Percentiles rank a stretch among this genome's conserved stretches.
Evolutionary conservation across 768 basidiomycete species (phyloP).

Genomic region (Cystofilobasidium capitatum): DNA sequence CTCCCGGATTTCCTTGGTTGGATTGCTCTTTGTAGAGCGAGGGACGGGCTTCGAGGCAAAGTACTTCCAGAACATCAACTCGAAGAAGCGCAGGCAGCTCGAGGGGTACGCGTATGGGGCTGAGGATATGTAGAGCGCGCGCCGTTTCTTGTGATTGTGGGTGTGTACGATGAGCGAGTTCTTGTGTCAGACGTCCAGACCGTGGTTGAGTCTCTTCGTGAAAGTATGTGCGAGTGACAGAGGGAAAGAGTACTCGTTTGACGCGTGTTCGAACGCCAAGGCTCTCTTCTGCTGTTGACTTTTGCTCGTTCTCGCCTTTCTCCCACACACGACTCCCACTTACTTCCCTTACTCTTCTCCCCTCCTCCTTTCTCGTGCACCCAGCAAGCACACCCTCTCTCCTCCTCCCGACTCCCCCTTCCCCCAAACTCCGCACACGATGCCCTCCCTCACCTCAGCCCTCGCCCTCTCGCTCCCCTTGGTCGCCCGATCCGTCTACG

Average conservation of each 20-base stretch:
- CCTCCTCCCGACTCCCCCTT: background rate
- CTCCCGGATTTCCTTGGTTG: background rate
- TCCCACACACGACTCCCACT: slow-evolving; percentile 12
- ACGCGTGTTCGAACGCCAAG: no score
- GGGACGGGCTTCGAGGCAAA: slow-evolving; percentile 93
- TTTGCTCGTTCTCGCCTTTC: background rate
- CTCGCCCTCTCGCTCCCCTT: slow-evolving; percentile 5
- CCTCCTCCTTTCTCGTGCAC: slow-evolving; percentile 2
- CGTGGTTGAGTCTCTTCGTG: no score
- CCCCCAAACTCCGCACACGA: background rate
- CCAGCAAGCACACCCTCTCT: slow-evolving; percentile 16
- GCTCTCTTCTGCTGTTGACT: background rate
- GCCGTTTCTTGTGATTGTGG: background rate
- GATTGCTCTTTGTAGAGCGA: slow-evolving; percentile 50
- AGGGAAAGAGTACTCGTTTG: no score
- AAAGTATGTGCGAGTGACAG: no score
- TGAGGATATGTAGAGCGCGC: slow-evolving; percentile 66
- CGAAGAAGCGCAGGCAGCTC: slow-evolving; percentile 55
- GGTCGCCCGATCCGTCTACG: background rate
- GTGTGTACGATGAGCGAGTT: background rate
- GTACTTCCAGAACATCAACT: slow-evolving; percentile 72
- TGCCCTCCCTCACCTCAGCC: slow-evolving; percentile 1
- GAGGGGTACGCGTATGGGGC: slow-evolving; percentile 80
- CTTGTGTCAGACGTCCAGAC: no score
- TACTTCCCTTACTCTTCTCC: background rate